A percentile compares a stretch with the other conserved stretches of the same genome.
These are phyloP conservation scores for Hordeum pubiflorum DNA, from an alignment of 202 grass and related monocot genomes.

Conservation along the genomic window DNA sequence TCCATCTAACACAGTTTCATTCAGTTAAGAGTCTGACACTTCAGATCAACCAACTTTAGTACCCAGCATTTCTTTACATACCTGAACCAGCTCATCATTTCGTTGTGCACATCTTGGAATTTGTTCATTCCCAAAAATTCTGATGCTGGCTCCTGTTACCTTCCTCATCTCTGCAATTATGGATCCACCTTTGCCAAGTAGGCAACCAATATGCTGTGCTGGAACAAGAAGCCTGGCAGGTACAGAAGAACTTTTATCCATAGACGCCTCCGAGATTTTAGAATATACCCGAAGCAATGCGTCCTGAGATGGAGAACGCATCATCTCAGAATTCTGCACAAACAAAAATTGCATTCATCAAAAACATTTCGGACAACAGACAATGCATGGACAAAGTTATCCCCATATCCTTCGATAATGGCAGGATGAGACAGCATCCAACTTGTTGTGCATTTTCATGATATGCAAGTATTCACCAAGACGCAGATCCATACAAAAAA, in stretches of 20 bases:
- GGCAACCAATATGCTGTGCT: conserved; percentile 63
- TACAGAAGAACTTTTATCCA: conserved; percentile 53
- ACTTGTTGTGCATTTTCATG: background rate
- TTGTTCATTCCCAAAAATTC: conserved; percentile 66
- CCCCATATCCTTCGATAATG: background rate
- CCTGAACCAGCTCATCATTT: conserved; percentile 81
- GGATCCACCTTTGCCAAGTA: conserved; percentile 69
- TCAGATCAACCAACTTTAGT: background rate
- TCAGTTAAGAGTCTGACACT: conserved; percentile 10
- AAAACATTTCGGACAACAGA: background rate
- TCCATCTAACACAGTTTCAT: background rate
- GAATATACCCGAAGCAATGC: conserved; percentile 60
- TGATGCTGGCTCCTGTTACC: conserved; percentile 64
- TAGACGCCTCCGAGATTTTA: conserved; percentile 46
- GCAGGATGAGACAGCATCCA: background rate
- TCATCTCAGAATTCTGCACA: conserved; percentile 67
- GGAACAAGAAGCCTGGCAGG: conserved; percentile 78
- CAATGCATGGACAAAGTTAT: conserved; percentile 7
- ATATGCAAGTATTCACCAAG: background rate
- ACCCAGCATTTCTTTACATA: conserved; percentile 23
- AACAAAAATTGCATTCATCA: conserved; percentile 29
- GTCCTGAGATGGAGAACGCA: conserved; percentile 68
- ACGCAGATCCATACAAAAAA: background rate
- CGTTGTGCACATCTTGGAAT: conserved; percentile 61
- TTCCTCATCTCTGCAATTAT: conserved; percentile 81